Evolutionary conservation across 1,284 basidiomycete genomes (phyloP).

Genomic region (Phlebopus sp.): DNA sequence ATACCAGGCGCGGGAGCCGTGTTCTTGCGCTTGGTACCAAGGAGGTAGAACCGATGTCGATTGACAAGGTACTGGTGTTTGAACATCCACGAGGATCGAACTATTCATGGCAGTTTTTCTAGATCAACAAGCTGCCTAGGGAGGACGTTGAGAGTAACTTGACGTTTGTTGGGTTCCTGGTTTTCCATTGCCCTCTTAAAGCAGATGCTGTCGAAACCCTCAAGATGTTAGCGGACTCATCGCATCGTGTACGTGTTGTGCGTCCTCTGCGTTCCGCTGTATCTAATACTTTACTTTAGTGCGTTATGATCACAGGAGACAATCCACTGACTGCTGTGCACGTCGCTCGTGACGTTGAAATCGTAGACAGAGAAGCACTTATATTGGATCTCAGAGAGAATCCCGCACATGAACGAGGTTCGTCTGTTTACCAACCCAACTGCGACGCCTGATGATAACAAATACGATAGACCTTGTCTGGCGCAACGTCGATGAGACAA

Average conservation of each 20-base stretch:
- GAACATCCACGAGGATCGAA: not conserved
- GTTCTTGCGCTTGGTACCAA: conserved; percentile 89
- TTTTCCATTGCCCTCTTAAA: conserved; percentile 96
- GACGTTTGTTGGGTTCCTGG: conserved; percentile 86
- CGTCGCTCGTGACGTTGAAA: conserved; percentile 92
- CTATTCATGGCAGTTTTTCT: not conserved
- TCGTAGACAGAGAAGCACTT: conserved; percentile 89
- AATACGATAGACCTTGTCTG: conserved; percentile 70
- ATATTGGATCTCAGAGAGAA: conserved; percentile 90
- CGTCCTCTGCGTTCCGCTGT: conserved; percentile 3
- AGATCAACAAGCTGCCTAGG: conserved; percentile 84
- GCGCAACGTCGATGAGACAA: conserved; percentile 89
- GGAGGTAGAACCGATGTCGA: conserved; percentile 66
- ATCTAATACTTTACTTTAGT: conserved; percentile 44
- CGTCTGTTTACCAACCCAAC: conserved; percentile 21
- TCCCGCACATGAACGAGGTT: conserved; percentile 63
- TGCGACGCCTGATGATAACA: not conserved
- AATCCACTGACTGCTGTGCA: conserved; percentile 94
- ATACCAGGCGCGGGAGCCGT: conserved; percentile 85
- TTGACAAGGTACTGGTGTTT: conserved; percentile 53
- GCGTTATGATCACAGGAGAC: conserved; percentile 97
- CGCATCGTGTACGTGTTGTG: conserved; percentile 73
- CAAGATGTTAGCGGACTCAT: conserved; percentile 91
- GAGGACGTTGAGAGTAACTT: conserved; percentile 78
- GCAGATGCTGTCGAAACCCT: conserved; percentile 85